Evolutionary conservation across 495 filamentous ascomycete species (phyloP), one percentile per base, ranked within the genome.

Genomic region (Penicillium verhagenii): DNA sequence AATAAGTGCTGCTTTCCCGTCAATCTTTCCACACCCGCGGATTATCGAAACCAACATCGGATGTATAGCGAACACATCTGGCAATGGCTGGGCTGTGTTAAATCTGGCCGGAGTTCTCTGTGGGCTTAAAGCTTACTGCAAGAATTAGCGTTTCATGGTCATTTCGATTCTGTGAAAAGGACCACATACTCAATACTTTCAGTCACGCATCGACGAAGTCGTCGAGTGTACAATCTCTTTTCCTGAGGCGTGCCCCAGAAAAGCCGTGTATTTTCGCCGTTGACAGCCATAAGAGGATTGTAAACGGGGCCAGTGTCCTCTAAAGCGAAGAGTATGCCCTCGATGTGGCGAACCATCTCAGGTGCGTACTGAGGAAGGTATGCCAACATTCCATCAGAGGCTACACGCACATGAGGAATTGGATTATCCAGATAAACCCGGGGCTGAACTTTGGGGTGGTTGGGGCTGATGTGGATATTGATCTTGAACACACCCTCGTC

Each of bases 401-500:
- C 86, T 19, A 98, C 86, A n/a, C 90, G 86, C 53, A 96, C 86
- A 61, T 98, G 94, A 67, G 90, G 96, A 21, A 98, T 74, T 5
- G 82, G 77, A 0, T 89, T 94, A 60, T 92, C 82, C 58, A 96
- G 84, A 46, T 82, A 86, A 35, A 91, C 85, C 49, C 94, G 81
- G 11, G 95, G 94, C 57, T 96, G 92, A 57, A 94, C 90, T n/a
- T 88, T 84, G 0, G 94, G 94, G 62, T 96, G 96, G 10, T 85
- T 80, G n/a, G 92, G 86, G 60, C 92, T 96, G 68, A 97, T 85
- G 60, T 76, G 79, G 25, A 97, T 78, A 59, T 79, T 86, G 62
- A 97, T 86, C 50, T 80, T 81, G 74, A 97, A 92, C 49, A 97
- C 79, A 6, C 94, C 94, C 6, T 94, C 94, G 54, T 97, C 95